phyloP scores from a whole-genome alignment of 2,329 filamentous ascomycete genomes.

The Calcarisporium arbuscula region DNA sequence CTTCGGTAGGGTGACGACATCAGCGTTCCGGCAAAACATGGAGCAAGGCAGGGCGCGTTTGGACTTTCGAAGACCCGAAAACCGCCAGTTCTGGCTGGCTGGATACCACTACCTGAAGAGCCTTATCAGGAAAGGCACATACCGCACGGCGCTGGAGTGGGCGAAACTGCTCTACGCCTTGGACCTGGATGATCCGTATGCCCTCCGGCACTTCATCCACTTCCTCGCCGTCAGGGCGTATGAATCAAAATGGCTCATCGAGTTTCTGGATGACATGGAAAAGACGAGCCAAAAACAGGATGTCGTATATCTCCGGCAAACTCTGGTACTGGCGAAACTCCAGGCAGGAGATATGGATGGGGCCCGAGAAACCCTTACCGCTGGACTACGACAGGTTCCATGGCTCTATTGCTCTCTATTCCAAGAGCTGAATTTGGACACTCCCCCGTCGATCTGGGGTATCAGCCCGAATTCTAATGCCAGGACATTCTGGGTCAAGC shows the following conservation, averaged over 20 bases:
- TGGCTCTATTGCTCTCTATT: slow-evolving; percentile 82
- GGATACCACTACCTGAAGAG: slow-evolving; percentile 85
- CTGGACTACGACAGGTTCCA: slow-evolving; percentile 67
- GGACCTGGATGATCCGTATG: slow-evolving; percentile 75
- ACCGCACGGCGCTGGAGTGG: slow-evolving; percentile 91
- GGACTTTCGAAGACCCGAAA: slow-evolving; percentile 76
- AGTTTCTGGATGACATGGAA: slow-evolving; percentile 49
- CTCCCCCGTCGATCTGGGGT: slow-evolving; percentile 80
- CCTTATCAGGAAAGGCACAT: slow-evolving; percentile 84
- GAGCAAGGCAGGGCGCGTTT: slow-evolving; percentile 73
- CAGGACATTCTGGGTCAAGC: slow-evolving; percentile 58
- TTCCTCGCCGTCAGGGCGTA: slow-evolving; percentile 76
- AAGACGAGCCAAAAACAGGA: slow-evolving; percentile 30
- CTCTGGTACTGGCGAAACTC: slow-evolving; percentile 67
- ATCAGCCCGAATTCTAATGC: slow-evolving; percentile 59
- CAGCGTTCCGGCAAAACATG: slow-evolving; percentile 70
- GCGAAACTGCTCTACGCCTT: slow-evolving; percentile 75
- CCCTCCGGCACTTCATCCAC: slow-evolving; percentile 73
- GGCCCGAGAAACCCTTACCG: slow-evolving; percentile 57
- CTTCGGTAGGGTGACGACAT: slow-evolving; percentile 83
- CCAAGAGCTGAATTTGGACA: slow-evolving; percentile 69
- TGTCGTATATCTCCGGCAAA: slow-evolving; percentile 67
- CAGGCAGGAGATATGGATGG: slow-evolving; percentile 61
- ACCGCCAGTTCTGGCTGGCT: slow-evolving; percentile 87
- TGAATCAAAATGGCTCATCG: slow-evolving; percentile 69